Base-by-base conservation (phyloP, 2,329 filamentous ascomycete species). In the Ilyonectria mors-panacis region DNA sequence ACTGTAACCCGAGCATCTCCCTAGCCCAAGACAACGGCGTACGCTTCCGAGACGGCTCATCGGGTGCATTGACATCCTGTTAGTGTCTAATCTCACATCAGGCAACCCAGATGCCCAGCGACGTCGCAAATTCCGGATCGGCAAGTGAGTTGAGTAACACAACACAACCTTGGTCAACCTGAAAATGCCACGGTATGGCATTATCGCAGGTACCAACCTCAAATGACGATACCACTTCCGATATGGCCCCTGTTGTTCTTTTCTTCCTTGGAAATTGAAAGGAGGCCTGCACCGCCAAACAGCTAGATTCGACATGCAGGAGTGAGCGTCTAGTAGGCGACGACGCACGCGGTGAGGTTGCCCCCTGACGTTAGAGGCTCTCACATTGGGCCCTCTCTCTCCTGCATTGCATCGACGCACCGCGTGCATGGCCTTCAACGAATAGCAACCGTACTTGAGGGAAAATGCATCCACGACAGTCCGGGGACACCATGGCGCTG, bases 331-430 rank as follows among this genome's bases (percentile, higher is more conserved):
- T 37, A 33, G 26, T 13, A 33, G 21, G 37, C 7, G 35, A 30
- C 50, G 19, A 47, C 54, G 33, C 13, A 61, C 37, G 33, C 59
- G 44, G 42, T 44, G 59, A 51, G 28, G 53, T 56, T 65, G 51
- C 61, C 66, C 50, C 61, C 26, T 59, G 53, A 62, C 65, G 54
- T 42, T 50, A 65, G 63, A 65, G 23, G 57, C 51, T 33, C 9
- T 45, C 23, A 50, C 50, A 60, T 60, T 73, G 65, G 64, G 8
- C 59, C 60, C 67, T 70, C 67, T 63, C 47, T 37, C 59, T 72
- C 50, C 63, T 72, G 70, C 59, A 70, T 69, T 56, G 62, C 62
- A 60, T 57, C 65, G 65, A 65, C 66, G 57, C 63, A 54, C 56
- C 15, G 45, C n/a, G 48, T 56, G 63, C 53, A 58, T 54, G 45